A percentile compares a stretch with the other conserved stretches of the same genome.
Evolutionary conservation across 768 basidiomycete species (phyloP).

Genomic region (Leccinum longicurvipes): DNA sequence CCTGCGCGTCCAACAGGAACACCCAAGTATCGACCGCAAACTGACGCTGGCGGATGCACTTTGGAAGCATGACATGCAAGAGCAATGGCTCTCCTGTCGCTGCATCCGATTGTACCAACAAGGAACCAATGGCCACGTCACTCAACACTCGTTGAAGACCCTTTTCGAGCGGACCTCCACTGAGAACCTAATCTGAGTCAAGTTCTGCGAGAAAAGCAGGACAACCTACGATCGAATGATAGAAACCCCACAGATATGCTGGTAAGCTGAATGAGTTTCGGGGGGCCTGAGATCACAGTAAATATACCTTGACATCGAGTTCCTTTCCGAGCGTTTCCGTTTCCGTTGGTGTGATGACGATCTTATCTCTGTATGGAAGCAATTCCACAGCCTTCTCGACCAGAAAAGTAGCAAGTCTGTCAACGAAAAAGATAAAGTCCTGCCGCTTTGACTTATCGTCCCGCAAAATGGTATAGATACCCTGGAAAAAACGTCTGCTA

Average conservation of each 20-base stretch:
- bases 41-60: constrained; percentile 61
- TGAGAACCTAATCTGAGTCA: constrained; percentile 27
- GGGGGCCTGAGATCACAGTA: background rate
- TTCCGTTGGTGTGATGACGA: constrained; percentile 66
- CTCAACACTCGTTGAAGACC: constrained; percentile 88
- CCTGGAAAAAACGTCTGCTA: constrained; percentile 43
- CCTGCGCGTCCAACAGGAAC: constrained; percentile 88
- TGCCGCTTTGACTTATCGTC: constrained; percentile 66
- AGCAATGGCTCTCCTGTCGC: constrained; percentile 85
- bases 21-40: constrained; percentile 73
- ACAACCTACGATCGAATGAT: constrained; percentile 78
- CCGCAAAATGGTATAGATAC: constrained; percentile 85
- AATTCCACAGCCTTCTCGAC: constrained; percentile 81
- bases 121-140: constrained; percentile 81
- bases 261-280: background rate
- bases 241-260: constrained; percentile 85
- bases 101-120: constrained; percentile 87
- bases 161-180: constrained; percentile 86
- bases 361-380: constrained; percentile 66
- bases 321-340: constrained; percentile 56
- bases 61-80: constrained; percentile 77
- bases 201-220: background rate
- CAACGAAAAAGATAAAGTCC: constrained; percentile 92
- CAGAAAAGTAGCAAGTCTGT: constrained; percentile 79
- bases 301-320: constrained; percentile 54